phyloP scores from a whole-genome alignment of 2,329 filamentous ascomycete genomes.

The Xylaria sp. region DNA sequence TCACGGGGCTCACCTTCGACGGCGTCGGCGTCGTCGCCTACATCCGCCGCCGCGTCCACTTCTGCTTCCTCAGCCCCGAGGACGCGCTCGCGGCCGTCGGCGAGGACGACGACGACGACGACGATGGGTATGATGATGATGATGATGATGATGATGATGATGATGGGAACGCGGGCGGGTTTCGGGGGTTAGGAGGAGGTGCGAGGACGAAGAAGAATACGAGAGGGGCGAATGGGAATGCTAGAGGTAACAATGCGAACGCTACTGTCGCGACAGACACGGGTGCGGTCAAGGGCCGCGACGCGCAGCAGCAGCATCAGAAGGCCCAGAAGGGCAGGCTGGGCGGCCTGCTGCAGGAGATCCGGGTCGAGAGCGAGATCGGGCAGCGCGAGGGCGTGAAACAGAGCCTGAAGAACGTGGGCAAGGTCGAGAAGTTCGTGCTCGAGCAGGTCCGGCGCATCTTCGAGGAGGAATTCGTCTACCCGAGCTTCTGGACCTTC shows the following conservation, averaged over 20 bases:
- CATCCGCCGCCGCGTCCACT: constrained; percentile 85
- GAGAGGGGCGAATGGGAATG: too few species aligned
- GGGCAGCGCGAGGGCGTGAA: constrained; percentile 88
- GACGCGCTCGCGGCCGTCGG: constrained; percentile 78
- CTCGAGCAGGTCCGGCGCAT: constrained; percentile 95
- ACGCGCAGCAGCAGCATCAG: constrained; percentile 27
- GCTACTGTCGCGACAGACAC: too few species aligned
- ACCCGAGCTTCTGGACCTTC: constrained; percentile 98
- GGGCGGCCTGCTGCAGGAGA: constrained; percentile 85
- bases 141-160: constrained; percentile 21
- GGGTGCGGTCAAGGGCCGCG: constrained; percentile 8
- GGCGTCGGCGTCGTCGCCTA: constrained; percentile 91
- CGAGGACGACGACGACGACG: constrained; percentile 44
- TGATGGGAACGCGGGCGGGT: constrained; percentile 20
- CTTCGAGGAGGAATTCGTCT: constrained; percentile 98
- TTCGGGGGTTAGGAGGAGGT: constrained; percentile 30
- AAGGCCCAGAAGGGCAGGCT: constrained; percentile 47
- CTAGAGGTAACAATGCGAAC: too few species aligned
- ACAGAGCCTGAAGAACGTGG: constrained; percentile 96
- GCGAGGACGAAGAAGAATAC: too few species aligned
- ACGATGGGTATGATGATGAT: constrained; percentile 20
- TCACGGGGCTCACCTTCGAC: constrained; percentile 93
- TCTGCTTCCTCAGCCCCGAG: constrained; percentile 92
- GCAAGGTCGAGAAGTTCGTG: constrained; percentile 97
- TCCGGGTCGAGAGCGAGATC: constrained; percentile 96